A percentile compares a stretch with the other conserved stretches of the same genome.
Conservation (phyloP, 192 early-diverging fungal species). For the Linderina pennispora region DNA sequence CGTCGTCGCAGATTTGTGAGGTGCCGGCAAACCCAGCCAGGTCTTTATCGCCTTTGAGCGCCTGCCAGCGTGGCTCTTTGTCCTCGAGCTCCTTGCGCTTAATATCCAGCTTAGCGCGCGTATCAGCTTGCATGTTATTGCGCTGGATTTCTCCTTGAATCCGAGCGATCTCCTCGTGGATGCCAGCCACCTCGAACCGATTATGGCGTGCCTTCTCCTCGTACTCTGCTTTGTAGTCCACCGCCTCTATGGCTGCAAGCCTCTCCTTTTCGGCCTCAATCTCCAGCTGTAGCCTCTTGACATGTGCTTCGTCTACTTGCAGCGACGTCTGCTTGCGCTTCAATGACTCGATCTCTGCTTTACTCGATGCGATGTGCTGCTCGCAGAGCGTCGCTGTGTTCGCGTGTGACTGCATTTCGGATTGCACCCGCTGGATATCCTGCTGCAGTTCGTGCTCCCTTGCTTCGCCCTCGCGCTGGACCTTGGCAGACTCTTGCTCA, state of each 20-base stretch:
- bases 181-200: conserved; percentile 32
- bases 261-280: conserved; percentile 23
- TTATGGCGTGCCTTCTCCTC: conserved; percentile 26
- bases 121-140: conserved; percentile 57
- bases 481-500: conserved; percentile 35
- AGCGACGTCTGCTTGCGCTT: conserved; percentile 18
- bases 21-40: conserved; percentile 7
- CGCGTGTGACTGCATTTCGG: conserved; percentile 21
- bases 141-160: conserved; percentile 52
- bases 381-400: conserved; percentile 15
- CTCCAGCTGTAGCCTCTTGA: conserved; percentile 7
- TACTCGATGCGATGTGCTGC: conserved; percentile 11
- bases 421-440: conserved; percentile 24
- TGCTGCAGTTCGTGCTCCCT: conserved; percentile 19
- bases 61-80: conserved; percentile 3
- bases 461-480: conserved; percentile 7
- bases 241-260: conserved; percentile 12
- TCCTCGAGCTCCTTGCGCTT: conserved; percentile 49
- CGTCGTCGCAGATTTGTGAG: conserved; percentile 2
- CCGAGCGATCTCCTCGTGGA: conserved; percentile 37
- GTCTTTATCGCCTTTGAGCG: conserved; percentile 4
- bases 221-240: conserved; percentile 9
- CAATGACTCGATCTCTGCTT: conserved; percentile 11
- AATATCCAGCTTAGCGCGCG: conserved; percentile 54
- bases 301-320: conserved; percentile 6